phyloP scores from a whole-genome alignment of 495 filamentous ascomycete species.

The Hypoxylon crocopeplum region DNA sequence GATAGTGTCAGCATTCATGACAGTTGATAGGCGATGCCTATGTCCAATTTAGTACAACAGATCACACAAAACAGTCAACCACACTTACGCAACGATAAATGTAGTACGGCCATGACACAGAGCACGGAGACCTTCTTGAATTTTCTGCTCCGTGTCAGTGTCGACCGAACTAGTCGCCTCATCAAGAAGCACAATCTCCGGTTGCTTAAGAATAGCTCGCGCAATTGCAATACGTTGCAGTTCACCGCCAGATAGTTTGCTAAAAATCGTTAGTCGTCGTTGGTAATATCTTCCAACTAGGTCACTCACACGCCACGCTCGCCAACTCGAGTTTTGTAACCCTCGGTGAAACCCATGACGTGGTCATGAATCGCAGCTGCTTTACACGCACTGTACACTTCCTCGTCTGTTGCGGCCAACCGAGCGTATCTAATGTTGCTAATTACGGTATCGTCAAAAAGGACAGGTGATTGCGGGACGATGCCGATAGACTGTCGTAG shows the following conservation, averaged over 20 bases:
- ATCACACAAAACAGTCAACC: not conserved
- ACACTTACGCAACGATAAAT: slow-evolving; percentile 67
- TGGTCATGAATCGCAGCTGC: slow-evolving; percentile 75
- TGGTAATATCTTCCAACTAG: not conserved
- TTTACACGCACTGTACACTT: slow-evolving; percentile 73
- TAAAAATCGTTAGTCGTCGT: slow-evolving; percentile 13
- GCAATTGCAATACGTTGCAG: slow-evolving; percentile 80
- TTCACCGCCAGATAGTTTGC: slow-evolving; percentile 77
- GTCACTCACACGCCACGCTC: slow-evolving; percentile 61
- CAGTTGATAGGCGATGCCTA: slow-evolving; percentile 71
- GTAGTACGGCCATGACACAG: slow-evolving; percentile 66
- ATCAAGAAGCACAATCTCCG: slow-evolving; percentile 62
- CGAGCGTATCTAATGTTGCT: slow-evolving; percentile 76
- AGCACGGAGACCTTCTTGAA: slow-evolving; percentile 69
- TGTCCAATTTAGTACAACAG: slow-evolving; percentile 10
- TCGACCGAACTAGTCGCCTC: slow-evolving; percentile 66
- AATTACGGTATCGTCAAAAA: slow-evolving; percentile 78
- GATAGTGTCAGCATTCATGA: slow-evolving; percentile 73
- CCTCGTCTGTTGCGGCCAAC: slow-evolving; percentile 64
- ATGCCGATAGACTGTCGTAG: slow-evolving; percentile 72
- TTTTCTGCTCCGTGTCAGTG: slow-evolving; percentile 73
- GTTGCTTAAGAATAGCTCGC: slow-evolving; percentile 62
- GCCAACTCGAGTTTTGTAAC: slow-evolving; percentile 66
- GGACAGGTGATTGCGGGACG: slow-evolving; percentile 71
- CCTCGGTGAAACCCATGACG: slow-evolving; percentile 68